Evolutionary conservation across 2,329 filamentous ascomycete species (phyloP).

Genomic region (Catunica adiposa): DNA sequence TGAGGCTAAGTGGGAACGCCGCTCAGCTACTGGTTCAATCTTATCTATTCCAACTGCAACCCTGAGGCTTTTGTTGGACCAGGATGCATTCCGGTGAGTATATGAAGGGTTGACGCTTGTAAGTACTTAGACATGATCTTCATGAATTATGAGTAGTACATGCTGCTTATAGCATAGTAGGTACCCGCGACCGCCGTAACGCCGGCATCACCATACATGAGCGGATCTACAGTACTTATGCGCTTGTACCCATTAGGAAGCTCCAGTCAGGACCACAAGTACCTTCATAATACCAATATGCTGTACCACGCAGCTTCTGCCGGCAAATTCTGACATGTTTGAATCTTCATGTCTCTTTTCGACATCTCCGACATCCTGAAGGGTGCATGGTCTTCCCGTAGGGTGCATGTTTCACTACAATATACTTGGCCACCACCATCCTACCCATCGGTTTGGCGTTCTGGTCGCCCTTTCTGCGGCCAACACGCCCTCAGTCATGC

Average conservation of each 20-base stretch:
- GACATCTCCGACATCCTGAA: slow-evolving; percentile 1
- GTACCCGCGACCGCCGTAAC: not conserved
- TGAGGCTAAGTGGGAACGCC: slow-evolving; percentile 11
- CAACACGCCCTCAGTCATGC: no score
- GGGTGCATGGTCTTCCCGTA: not conserved
- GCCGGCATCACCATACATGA: not conserved
- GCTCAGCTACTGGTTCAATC: slow-evolving; percentile 11
- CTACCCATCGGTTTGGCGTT: no score
- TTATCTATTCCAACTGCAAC: slow-evolving; percentile 9
- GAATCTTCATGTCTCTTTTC: not conserved
- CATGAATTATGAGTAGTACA: not conserved
- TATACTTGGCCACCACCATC: not conserved
- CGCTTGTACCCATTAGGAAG: not conserved
- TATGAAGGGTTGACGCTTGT: not conserved
- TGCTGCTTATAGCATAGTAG: not conserved
- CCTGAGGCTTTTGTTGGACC: slow-evolving; percentile 12
- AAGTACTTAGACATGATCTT: not conserved
- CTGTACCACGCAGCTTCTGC: not conserved
- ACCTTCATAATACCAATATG: not conserved
- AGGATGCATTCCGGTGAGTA: not conserved
- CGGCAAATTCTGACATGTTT: not conserved
- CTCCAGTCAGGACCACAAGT: not conserved
- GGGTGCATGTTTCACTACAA: not conserved
- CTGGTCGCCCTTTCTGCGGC: no score
- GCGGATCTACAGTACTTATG: not conserved